These are phyloP conservation scores for Hypoxylon sp. DNA, from an alignment of 2,329 filamentous ascomycete species.

Conservation along the genomic window DNA sequence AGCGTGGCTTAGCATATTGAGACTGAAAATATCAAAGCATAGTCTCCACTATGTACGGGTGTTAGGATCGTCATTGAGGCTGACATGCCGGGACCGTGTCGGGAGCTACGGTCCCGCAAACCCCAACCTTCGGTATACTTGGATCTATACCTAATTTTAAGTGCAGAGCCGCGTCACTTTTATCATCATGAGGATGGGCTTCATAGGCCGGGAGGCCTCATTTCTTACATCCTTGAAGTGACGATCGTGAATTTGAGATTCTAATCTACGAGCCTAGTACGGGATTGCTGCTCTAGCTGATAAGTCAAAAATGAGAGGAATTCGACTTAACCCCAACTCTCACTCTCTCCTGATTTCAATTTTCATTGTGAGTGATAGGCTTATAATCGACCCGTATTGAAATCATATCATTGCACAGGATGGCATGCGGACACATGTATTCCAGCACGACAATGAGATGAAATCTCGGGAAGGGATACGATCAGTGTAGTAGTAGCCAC, in stretches of 20 bases:
- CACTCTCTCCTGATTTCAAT: background rate
- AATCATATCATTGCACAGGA: background rate
- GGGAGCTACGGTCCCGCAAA: conserved; percentile 3
- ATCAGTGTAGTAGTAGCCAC: background rate
- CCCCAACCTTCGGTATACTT: background rate
- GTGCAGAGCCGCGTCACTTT: conserved; percentile 14
- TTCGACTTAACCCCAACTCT: background rate
- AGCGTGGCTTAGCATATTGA: conserved; percentile 8
- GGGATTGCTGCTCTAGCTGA: background rate
- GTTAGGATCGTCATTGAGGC: background rate
- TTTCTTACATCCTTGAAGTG: background rate
- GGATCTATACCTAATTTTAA: background rate
- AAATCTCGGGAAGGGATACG: background rate
- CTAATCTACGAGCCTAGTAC: conserved; percentile 1
- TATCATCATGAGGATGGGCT: background rate
- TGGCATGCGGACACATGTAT: background rate
- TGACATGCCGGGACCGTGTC: background rate
- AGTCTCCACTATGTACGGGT: background rate
- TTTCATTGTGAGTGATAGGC: background rate
- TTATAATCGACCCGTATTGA: background rate
- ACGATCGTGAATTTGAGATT: background rate
- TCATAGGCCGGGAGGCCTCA: conserved; percentile 1
- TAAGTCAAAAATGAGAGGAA: background rate
- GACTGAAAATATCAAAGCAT: background rate
- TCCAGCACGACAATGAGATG: background rate